phyloP scores from a whole-genome alignment of 257 asterid genomes.

The Linaria vulgaris region DNA sequence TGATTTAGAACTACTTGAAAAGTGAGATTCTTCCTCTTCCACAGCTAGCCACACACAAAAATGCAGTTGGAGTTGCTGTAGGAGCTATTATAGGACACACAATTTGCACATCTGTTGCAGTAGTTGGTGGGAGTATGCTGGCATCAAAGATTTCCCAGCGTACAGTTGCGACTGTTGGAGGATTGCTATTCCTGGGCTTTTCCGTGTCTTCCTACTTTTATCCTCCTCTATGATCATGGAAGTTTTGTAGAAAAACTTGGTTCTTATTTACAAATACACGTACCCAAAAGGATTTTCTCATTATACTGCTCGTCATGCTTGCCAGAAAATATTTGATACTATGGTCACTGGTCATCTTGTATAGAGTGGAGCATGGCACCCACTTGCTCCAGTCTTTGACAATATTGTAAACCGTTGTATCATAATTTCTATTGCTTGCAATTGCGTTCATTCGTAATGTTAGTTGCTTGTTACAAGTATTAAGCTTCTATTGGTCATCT shows the following conservation, averaged over 20 bases:
- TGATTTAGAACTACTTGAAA: no score
- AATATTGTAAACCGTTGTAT: constrained; percentile 2
- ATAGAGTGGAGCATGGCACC: not conserved
- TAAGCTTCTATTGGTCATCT: no score
- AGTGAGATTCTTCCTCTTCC: constrained; percentile 1
- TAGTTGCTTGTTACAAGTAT: no score
- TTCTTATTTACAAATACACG: not conserved
- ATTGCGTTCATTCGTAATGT: no score
- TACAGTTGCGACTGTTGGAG: constrained; percentile 85
- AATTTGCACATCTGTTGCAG: constrained; percentile 88
- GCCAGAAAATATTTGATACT: not conserved
- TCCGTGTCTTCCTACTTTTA: constrained; percentile 38
- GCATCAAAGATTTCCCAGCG: constrained; percentile 97
- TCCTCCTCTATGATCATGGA: constrained; percentile 17
- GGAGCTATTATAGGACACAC: constrained; percentile 90
- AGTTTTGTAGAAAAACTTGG: constrained; percentile 10
- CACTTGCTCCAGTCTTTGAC: constrained; percentile 8
- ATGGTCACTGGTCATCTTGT: constrained; percentile 1
- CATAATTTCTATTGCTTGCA: no score
- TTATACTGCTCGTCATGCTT: not conserved
- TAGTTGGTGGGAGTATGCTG: constrained; percentile 93
- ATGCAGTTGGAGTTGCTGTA: constrained; percentile 83
- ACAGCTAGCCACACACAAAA: constrained; percentile 95
- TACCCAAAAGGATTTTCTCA: not conserved
- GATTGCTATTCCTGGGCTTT: constrained; percentile 86